Evolutionary conservation across 163 green algal species (phyloP).

Genomic region (Prototheca cutis): DNA sequence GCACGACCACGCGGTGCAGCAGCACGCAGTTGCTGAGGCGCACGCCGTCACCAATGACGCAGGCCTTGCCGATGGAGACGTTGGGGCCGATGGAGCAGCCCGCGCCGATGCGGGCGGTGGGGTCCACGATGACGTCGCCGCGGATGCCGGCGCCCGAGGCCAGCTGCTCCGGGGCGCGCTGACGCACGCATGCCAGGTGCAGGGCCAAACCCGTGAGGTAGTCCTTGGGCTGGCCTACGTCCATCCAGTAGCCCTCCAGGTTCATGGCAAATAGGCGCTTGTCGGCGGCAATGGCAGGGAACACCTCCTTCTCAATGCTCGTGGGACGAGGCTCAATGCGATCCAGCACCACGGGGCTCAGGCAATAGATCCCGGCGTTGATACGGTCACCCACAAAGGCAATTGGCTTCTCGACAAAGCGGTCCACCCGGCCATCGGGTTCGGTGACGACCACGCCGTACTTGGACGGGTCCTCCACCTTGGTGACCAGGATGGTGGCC

Average conservation of each 20-base stretch:
- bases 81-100: constrained; percentile 67
- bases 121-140: constrained; percentile 87
- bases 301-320: constrained; percentile 93
- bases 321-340: constrained; percentile 89
- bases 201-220: constrained; percentile 88
- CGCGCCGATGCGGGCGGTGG: constrained; percentile 52
- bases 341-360: constrained; percentile 73
- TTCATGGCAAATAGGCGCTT: constrained; percentile 78
- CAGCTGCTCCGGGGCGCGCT: constrained; percentile 40
- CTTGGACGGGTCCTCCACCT: constrained; percentile 90
- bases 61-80: constrained; percentile 61
- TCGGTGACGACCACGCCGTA: constrained; percentile 96
- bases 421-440: constrained; percentile 68
- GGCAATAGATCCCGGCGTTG: constrained; percentile 96
- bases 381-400: constrained; percentile 98
- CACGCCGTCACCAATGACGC: constrained; percentile 83
- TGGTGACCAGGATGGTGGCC: constrained; percentile 70
- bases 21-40: constrained; percentile 82
- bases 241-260: constrained; percentile 97
- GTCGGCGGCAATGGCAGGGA: constrained; percentile 84
- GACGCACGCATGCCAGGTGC: constrained; percentile 73
- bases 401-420: constrained; percentile 98
- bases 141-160: constrained; percentile 46
- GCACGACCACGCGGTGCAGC: constrained; percentile 76
- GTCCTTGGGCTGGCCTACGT: constrained; percentile 94